Evolutionary conservation across 495 filamentous ascomycete genomes (phyloP), one percentile per base, ranked within the genome.

Genomic region (Cercophora scortea): DNA sequence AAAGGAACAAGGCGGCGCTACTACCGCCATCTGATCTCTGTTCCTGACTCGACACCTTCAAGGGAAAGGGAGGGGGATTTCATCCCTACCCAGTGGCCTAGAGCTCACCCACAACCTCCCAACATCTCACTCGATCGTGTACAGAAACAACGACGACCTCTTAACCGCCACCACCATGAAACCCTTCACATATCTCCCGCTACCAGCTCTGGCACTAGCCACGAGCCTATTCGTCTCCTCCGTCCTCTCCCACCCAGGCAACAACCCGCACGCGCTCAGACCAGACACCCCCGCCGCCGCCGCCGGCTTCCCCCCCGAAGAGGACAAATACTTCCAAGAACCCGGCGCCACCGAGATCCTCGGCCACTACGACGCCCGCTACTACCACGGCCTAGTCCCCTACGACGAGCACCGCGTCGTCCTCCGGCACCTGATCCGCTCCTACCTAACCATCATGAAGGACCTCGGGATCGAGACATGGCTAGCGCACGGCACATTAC

Each of bases 401-500:
- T 85, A 90, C 60, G 79, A 77, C 51, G 74, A 83, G 44, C 81
- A 85, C 61, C 72, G 76, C 18, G 73, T 81, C 32, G 81, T 79
- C 12, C 76, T 91, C 49, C 75, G 76, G 7, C 75, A 86, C 60
- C 79, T 93, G 55, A 77, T 91, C 56, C 80, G 82, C 42, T 79
- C 87, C 25, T 93, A 91, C 71, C 72, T 93, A 11, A 73, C 79
- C 15, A 83, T 79, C 51, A 83, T 87, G 56, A 65, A 72, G 12
- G 69, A 79, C 39, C 75, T 87, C 32, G 75, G 78, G 0, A 65
- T 89, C 51, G 86, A 90, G 62, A 90, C 89, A 5, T 95, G 89
- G 89, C 82, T 95, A 56, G 87, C 88, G 35, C 89, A 95, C 66
- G 89, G 89, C 18, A 91, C 89, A 13, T 71, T 95, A 43, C 69